Evolutionary conservation across 2,329 filamentous ascomycete species (phyloP), one percentile per base, ranked within the genome.

Genomic region (Scedosporium dehoogii): DNA sequence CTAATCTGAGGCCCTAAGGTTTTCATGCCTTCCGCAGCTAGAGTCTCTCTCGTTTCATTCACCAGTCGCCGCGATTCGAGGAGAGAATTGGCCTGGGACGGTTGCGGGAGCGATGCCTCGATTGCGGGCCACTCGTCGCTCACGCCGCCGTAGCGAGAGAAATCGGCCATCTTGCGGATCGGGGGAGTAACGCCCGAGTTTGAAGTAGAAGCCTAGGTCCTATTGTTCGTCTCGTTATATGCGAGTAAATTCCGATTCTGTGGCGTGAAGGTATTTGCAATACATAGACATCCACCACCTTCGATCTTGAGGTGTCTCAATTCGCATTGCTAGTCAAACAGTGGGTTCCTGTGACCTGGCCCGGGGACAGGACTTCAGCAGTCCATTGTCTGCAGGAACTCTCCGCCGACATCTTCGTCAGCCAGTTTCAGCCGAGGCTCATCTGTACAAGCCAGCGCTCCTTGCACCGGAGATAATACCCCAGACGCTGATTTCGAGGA

Each of bases 121-220:
- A 78, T 65, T 0, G 72, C 75, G 2, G 74, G 64, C 79, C 79
- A 81, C 68, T 79, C 78, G 2, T 73, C 69, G 62, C 74, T 76
- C 5, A 74, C 71, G 1, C 69, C 70, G 23, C 73, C 75, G 63
- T 79, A 81, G 63, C 69, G 62, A 0, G 77, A 72, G n/a, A 71
- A 70, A 64, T 71, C 60, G 53, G 51, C 56, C 60, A 62, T 62
- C 42, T 7, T 62, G 58, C 6, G 23, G 12, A 25, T 12, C n/a
- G n/a, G 46, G 25, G 46, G 62, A 21, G 42, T 58, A 16, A 38
- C 33, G 9, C n/a, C 6, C 10, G 16, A 57, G 56, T 38, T 58
- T 18, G n/a, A 29, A 1, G 27, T 41, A n/a, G 27, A 42, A 23
- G 41, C 23, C 48, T 18, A n/a, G 10, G n/a, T 58, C 9, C 46